Evolutionary conservation across 371 early-diverging fungal species (phyloP), one percentile per base, ranked within the genome.

Genomic region (Mucor piriformis): DNA sequence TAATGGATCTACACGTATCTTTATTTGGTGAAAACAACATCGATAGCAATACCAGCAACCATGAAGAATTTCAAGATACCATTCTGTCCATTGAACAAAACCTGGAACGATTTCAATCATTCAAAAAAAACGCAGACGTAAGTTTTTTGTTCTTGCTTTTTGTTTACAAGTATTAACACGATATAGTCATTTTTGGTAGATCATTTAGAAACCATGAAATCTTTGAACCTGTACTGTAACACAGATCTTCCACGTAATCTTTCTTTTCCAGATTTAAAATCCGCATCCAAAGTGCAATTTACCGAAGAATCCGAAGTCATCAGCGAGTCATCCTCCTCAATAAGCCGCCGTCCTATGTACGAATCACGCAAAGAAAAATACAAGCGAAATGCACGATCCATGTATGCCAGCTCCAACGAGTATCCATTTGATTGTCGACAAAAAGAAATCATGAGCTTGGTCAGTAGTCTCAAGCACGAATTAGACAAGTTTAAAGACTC

Each of bases 1-100:
- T 78, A 13, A 34, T 78, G 5, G 75, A 78, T 60, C 35, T 78
- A 4, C 70, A 71, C 43, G 73, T 78, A 3, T 74, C 71, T 0
- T 46, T 78, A 33, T 49, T 77, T 33, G 70, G 63, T 2, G 51
- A 63, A 21, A 50, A 56, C 12, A 25, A 25, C 21, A 44, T 29
- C 10, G 61, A 66, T 11, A 32, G 49, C n/a, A 63, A 72, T 5
- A 52, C 33, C 57, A 20, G 3, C 24, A 12, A 50, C 13, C 21
- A 59, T 27, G 60, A 62, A 21, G 42, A 40, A 13, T 35, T 58
- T 27, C 18, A 44, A 6, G 57, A 56, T 21, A 21, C 54, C 1
- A 21, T 62, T 2, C 38, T 34, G 2, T n/a, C 29, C 3, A 40
- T 57, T 13, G 47, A 62, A 25, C 29, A 21, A 10, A 62, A 44